Evolutionary conservation across 345 rosid genomes (phyloP), one percentile per base, ranked within the genome.

Genomic region (Erysimum cheiranthoides): DNA sequence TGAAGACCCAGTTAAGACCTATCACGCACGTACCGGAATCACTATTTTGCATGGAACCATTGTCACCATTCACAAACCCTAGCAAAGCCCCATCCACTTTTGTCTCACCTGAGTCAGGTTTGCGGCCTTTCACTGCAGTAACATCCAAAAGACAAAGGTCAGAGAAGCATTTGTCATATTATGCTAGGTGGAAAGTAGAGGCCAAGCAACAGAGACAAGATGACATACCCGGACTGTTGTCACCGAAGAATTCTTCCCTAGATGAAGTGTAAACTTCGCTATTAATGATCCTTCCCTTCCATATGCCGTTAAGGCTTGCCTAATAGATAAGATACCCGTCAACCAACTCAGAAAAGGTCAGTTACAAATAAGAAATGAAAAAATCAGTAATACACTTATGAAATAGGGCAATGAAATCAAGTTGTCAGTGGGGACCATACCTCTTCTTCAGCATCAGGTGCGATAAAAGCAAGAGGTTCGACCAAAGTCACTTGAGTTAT

Each of bases 361-460:
- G 64, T 51, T 31, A 74, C 52, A 75, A 75, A 79, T 40, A 83
- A 38, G 77, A 61, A 45, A 40, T 1, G 40, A 4, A 40, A 32
- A 53, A 12, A 52, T 27, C 9, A 14, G 18, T 17, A 49, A 13
- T 28, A 64, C 42, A 68, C 16, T 9, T 46, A 21, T 47, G 27
- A 5, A 54, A 60, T 50, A 51, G 3, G 25, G 10, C 5, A 52
- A 60, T 11, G 14, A 18, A 66, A 46, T 30, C 10, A 61, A 35
- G 30, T 40, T 18, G 6, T 43, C 53, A 50, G 52, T 18, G 10
- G 17, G 31, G 43, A 36, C 18, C 38, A 57, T 83, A 91, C 98
- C 97, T 86, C 83, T 79, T 93, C 97, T 70, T 88, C 93, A 10
- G 84, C 76, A 84, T 81, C 86, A 52, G 97, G 98, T 54, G 86